phyloP scores from a whole-genome alignment of 2,329 filamentous ascomycete species.

The Macrophomina tecta region DNA sequence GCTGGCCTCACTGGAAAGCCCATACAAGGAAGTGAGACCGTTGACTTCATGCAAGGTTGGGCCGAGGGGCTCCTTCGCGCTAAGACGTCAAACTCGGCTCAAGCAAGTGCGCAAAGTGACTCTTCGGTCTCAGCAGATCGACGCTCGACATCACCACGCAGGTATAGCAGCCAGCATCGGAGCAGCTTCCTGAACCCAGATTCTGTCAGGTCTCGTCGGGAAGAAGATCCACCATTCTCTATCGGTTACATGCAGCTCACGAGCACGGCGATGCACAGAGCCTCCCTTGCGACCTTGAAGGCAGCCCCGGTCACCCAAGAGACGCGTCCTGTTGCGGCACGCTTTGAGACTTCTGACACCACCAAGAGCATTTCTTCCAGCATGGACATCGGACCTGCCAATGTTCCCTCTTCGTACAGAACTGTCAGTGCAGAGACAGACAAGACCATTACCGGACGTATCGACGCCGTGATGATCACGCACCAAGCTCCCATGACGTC shows the following conservation, averaged over 20 bases:
- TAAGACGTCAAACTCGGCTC: slow-evolving; percentile 12
- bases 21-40: slow-evolving; percentile 11
- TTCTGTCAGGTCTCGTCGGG: not conserved
- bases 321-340: not conserved
- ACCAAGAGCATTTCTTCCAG: slow-evolving; percentile 21
- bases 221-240: not conserved
- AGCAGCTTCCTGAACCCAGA: slow-evolving; percentile 8
- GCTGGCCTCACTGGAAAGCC: slow-evolving; percentile 18
- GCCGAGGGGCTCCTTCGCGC: slow-evolving; percentile 14
- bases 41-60: slow-evolving; percentile 26
- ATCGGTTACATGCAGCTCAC: not conserved
- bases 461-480: slow-evolving; percentile 1
- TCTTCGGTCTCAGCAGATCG: slow-evolving; percentile 1
- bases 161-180: not conserved
- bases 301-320: not conserved
- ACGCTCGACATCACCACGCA: not conserved
- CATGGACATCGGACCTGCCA: slow-evolving; percentile 16
- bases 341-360: slow-evolving; percentile 14
- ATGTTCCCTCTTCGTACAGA: not conserved
- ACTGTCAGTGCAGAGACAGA: slow-evolving; percentile 4
- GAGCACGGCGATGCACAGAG: slow-evolving; percentile 9
- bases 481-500: slow-evolving; percentile 22
- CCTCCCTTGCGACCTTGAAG: slow-evolving; percentile 9
- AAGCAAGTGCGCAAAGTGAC: slow-evolving; percentile 4
- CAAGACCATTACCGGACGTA: slow-evolving; percentile 7